Conservation (phyloP, 1,284 basidiomycete species). For the Ceratobasidium sp. region DNA sequence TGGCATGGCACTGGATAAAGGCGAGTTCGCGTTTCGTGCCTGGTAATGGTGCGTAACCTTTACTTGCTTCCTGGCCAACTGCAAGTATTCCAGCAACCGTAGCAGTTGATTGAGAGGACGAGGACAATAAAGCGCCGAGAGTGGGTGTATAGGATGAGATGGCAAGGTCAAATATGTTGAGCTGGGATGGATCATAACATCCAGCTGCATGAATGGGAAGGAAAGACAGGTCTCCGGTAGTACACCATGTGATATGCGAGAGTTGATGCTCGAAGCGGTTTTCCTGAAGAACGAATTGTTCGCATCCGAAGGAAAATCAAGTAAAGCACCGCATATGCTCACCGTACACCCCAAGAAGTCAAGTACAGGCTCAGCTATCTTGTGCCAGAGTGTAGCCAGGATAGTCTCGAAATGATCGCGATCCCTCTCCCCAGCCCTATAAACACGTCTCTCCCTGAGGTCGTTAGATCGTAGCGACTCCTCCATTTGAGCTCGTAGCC, state of each 20-base stretch:
- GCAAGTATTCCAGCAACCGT: background rate
- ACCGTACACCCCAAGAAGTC: background rate
- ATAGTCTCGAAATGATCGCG: background rate
- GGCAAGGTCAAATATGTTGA: background rate
- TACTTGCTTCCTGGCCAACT: background rate
- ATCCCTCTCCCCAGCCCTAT: background rate
- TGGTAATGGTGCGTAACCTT: background rate
- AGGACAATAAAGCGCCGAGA: background rate
- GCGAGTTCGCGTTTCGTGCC: background rate
- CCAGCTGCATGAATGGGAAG: slow-evolving; percentile 2
- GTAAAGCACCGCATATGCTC: background rate
- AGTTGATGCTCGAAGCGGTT: background rate
- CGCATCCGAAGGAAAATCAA: background rate
- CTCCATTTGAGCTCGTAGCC: background rate
- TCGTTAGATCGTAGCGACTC: background rate
- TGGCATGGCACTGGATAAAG: background rate
- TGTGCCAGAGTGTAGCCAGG: background rate
- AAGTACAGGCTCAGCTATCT: background rate
- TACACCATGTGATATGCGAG: slow-evolving; percentile 23
- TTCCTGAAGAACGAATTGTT: background rate
- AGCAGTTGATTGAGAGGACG: background rate
- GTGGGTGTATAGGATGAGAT: background rate
- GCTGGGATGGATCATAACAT: background rate
- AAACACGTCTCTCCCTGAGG: background rate
- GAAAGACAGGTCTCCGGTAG: slow-evolving; percentile 1